These are phyloP conservation scores for Clonostachys chloroleuca DNA, from an alignment of 2,329 filamentous ascomycete genomes.

Conservation along the genomic window DNA sequence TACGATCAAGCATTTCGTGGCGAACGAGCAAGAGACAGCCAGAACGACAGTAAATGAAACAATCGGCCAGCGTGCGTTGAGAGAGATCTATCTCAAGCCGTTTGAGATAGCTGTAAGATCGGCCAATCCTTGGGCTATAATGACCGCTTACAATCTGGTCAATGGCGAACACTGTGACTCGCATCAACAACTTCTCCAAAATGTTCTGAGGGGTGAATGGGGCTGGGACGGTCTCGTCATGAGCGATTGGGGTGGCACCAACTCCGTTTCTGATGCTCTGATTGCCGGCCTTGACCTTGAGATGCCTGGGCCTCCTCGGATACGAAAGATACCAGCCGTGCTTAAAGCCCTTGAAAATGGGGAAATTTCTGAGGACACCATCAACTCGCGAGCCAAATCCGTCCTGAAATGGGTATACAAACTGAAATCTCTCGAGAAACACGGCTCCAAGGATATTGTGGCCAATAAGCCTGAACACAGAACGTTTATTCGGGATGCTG, in stretches of 20 bases:
- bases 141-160: conserved; percentile 42
- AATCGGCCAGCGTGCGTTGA: conserved; percentile 18
- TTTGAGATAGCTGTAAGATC: conserved; percentile 38
- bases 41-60: conserved; percentile 19
- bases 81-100: conserved; percentile 34
- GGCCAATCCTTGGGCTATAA: conserved; percentile 33
- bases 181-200: conserved; percentile 29
- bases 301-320: conserved; percentile 25
- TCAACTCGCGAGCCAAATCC: conserved; percentile 17
- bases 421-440: conserved; percentile 15
- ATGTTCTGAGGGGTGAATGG: conserved; percentile 36
- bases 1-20: conserved; percentile 41
- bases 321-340: conserved; percentile 14
- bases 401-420: conserved; percentile 20
- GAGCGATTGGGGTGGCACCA: conserved; percentile 38
- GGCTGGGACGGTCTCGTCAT: conserved; percentile 37
- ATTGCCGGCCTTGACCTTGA: conserved; percentile 22
- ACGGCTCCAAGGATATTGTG: background rate
- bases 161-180: conserved; percentile 35
- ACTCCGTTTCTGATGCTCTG: conserved; percentile 23
- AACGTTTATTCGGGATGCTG: conserved; percentile 16
- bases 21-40: conserved; percentile 30
- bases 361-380: conserved; percentile 10
- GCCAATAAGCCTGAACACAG: background rate
- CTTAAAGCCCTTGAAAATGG: conserved; percentile 15